Base-by-base conservation (phyloP, 2,329 filamentous ascomycete species). In the Helminthosporium solani region DNA sequence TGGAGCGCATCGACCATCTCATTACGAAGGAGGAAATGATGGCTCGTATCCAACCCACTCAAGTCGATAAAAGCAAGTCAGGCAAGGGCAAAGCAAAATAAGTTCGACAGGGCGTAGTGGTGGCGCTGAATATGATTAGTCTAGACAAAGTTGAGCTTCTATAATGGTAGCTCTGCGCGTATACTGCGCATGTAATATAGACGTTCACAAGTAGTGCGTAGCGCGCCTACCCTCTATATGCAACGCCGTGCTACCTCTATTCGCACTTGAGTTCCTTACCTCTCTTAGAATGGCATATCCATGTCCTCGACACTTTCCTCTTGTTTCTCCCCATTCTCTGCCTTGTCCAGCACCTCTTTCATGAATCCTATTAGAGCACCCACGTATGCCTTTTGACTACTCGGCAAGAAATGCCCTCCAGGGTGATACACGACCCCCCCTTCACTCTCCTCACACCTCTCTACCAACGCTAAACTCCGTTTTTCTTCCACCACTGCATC, bases 11-110 rank as follows among this genome's bases (percentile, higher is more conserved):
- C 51, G 94, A 99, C 68, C 94, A 99, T 72, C 79, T 99, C 63
- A 99, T 99, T 66, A 99, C 95, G 44, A 97, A 97, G 80, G 94
- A 99, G 75, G 94, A 99, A 79, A 99, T 99, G 94, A 99, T 99
- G 94, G 94, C 94, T 33, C 82, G 91, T 49, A 97, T 99, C 63
- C 86, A 94, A 71, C 89, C 89, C 5, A 78, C 60, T 21, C 73
- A 70, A 54, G 64, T 67, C n/a, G 70, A 72, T 45, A 73, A 73
- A 62, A 63, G 58, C 44, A 72, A 67, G 65, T 58, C 56, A 1
- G 40, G 30, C 23, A 73, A 73, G 54, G 68, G 60, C 21, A 67
- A 71, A 50, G 61, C 57, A 40, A 65, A 63, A 57, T 62, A 43
- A 56, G 41, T 19, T 21, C 19, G 38, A 11, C 23, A 43, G 35